phyloP scores from a whole-genome alignment of 306 rosid species.

The Vicia sativa region DNA sequence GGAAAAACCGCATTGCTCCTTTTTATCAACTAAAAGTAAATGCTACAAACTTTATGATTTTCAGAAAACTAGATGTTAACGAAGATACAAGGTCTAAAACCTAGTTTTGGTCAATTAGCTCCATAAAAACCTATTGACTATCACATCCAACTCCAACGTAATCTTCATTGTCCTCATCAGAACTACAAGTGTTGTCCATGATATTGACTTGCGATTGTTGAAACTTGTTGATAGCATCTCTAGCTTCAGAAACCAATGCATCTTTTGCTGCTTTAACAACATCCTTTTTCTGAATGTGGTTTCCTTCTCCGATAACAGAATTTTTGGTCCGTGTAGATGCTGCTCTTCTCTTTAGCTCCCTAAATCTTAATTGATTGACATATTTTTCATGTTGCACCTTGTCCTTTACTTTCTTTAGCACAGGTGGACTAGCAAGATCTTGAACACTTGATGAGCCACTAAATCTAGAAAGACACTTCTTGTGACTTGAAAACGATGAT shows the following conservation, averaged over 20 bases:
- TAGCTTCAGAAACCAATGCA: conserved; percentile 77
- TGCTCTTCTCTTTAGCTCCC: conserved; percentile 71
- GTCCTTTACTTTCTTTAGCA: conserved; percentile 75
- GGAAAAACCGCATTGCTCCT: neutral
- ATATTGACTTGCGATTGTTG: conserved; percentile 46
- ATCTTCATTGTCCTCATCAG: conserved; percentile 45
- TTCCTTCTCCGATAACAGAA: conserved; percentile 40
- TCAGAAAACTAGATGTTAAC: too few relatives aligned
- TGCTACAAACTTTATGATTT: conserved; percentile 10
- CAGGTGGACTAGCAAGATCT: conserved; percentile 71
- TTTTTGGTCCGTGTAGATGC: conserved; percentile 32
- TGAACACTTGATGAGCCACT: conserved; percentile 38
- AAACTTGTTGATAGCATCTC: conserved; percentile 67
- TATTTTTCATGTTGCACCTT: conserved; percentile 75
- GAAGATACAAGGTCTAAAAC: too few relatives aligned
- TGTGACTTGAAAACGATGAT: conserved; percentile 46
- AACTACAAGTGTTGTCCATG: conserved; percentile 36
- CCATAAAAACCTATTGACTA: conserved; percentile 30
- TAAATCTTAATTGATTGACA: conserved; percentile 67
- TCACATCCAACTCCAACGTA: conserved; percentile 44
- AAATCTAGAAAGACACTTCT: conserved; percentile 62
- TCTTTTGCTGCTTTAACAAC: conserved; percentile 66
- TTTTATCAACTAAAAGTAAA: conserved; percentile 26
- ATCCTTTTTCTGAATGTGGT: conserved; percentile 39
- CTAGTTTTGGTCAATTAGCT: neutral